Evolutionary conservation across 2,329 filamentous ascomycete species (phyloP), one percentile per base, ranked within the genome.

Genomic region (Plectosphaerella sp.): DNA sequence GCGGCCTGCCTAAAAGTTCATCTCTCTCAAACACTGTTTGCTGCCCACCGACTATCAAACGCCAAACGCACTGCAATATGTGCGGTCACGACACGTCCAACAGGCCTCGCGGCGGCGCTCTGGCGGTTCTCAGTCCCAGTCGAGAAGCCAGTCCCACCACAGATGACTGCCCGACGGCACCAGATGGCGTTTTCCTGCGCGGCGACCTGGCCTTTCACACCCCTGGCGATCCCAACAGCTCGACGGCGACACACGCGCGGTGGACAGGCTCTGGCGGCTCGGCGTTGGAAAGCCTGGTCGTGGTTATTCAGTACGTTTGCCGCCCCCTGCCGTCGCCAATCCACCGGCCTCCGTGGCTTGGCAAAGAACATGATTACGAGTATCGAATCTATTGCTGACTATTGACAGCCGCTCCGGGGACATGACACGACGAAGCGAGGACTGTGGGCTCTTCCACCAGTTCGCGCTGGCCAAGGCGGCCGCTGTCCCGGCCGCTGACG

Each of bases 171-270:
- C 28, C 28, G 28, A 43, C 15, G 41, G 18, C 18, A 7, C 41
- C 10, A 18, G 41, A 43, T 20, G 41, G 10, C n/a, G 6, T 12
- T n/a, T 41, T 48, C 14, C 42, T 67, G 2, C 55, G 59, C 14
- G 70, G 66, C n/a, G 71, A 74, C 39, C 64, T 78, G 6, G 62
- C 70, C 4, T 78, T 78, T 46, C 71, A 76, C 49, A 72, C 70
- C 1, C 70, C 69, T 1, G 71, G 68, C 7, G 59, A 64, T 20
- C 72, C 72, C 2, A 61, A 59, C 20, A 69, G 70, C 47, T 46
- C 55, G 8, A 62, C 59, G 2, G 73, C 74, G 4, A 78, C 74
- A 2, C 73, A 77, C 48, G 71, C 69, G 7, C 65, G 72, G 7
- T 66, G 76, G 14, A 74, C 69, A 0, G 66, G 67, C 3, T 63